Evolutionary conservation across 2,329 filamentous ascomycete species (phyloP), one percentile per base, ranked within the genome.

Genomic region (Clonostachys solani): DNA sequence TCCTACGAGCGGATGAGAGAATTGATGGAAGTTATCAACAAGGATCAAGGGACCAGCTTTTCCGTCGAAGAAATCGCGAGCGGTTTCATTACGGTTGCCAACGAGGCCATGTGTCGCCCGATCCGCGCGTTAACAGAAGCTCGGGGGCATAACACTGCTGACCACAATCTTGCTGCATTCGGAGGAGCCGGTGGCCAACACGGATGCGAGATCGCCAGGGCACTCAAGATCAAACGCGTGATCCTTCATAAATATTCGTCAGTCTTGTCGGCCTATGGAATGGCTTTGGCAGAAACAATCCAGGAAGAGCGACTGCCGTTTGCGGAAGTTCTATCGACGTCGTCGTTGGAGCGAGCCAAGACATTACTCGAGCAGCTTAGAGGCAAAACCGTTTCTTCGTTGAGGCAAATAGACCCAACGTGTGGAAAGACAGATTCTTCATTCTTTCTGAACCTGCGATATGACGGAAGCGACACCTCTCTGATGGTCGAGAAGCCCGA

Each of bases 261-360:
- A 6, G 68, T 75, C 13, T 52, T 75, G 1, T 74, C 71, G 0
- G 72, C 72, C 0, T 75, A 74, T 29, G 71, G 71, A 1, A 72
- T 74, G 56, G 66, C 71, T 0, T 54, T 73, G 5, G 72, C 72
- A 4, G 69, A 74, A 29, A 63, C 74, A 0, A 70, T 74, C 3
- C 64, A 68, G 6, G 69, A 74, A 51, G 57, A 57, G 23, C 63
- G 65, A 33, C 62, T 63, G 15, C 71, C 69, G 9, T 61, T 60
- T 0, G 59, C 64, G 5, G 58, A 65, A 1, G 58, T 83, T 37
- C 69, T 96, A n/a, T 79, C 83, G 56, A 10, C 23, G 23, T 29
- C 23, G 9, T 29, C 23, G 23, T 29, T 29, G 23, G 23, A 29
- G 23, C 23, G 23, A 29, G 23, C 23, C 23, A 29, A 29, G 23